These are phyloP conservation scores for Nicotiana sylvestris DNA, from an alignment of 257 asterid species.

Conservation along the genomic window DNA sequence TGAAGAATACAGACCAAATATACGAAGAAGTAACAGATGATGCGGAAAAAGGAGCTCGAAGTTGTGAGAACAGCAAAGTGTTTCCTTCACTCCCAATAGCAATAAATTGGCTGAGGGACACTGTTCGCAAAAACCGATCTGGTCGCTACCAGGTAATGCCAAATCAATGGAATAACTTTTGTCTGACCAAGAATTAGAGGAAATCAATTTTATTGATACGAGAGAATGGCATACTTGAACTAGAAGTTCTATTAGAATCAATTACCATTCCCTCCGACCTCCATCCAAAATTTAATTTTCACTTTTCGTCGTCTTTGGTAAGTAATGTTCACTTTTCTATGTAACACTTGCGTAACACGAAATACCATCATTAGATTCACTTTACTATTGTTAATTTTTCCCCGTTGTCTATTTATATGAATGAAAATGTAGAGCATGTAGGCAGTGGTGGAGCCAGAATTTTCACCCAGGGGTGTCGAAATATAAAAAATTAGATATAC, in stretches of 20 bases:
- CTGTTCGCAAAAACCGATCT: conserved; percentile 50
- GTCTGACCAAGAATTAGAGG: neutral
- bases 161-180: neutral
- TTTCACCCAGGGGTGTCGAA: no score
- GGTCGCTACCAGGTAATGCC: conserved; percentile 70
- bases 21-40: conserved; percentile 42
- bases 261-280: neutral
- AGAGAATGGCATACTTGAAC: neutral
- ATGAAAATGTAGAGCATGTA: neutral
- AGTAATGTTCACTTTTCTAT: neutral
- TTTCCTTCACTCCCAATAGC: conserved; percentile 86
- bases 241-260: neutral
- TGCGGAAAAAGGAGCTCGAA: conserved; percentile 36
- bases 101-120: conserved; percentile 85
- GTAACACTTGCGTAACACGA: neutral
- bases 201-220: neutral
- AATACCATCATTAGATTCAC: neutral
- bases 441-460: no score
- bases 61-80: conserved; percentile 62
- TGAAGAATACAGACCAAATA: conserved; percentile 40
- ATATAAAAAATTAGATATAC: no score
- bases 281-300: neutral
- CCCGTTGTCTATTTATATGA: neutral
- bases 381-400: neutral
- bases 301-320: neutral